Evolutionary conservation across 2,329 filamentous ascomycete species (phyloP), one percentile per base, ranked within the genome.

Genomic region (Microdochium bolleyi): DNA sequence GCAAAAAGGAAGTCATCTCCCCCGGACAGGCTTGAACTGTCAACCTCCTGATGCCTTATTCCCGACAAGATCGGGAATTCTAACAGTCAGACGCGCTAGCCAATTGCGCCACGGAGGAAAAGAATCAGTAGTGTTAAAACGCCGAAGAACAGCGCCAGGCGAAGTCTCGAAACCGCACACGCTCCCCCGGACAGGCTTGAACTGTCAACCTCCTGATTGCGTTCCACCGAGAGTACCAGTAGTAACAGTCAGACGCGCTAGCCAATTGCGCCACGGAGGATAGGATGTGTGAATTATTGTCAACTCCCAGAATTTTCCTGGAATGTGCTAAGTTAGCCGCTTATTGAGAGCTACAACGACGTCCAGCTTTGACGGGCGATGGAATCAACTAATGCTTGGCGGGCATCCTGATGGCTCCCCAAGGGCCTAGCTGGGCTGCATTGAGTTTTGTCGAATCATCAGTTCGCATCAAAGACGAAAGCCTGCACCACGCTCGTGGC

Each of bases 61-160:
- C 27, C 27, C 27, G 11, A 5, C 13, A 38, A 38, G 34, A 5
- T 38, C 34, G n/a, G 34, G n/a, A n/a, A n/a, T n/a, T 38, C 5
- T 78, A 79, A 79, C 76, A 79, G 76, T 79, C 76, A 73, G 71
- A 79, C 76, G 76, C 76, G 76, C 76, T 79, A 79, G 74, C 76
- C 76, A 78, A 76, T 63, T 73, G 70, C 57, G 70, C 70, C 68
- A 82, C 75, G 52, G 61, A 62, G 58, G 61, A 62, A 38, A 38
- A 38, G 34, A 38, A 38, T 8, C 4, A 38, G 5, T 9, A 16
- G 16, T 4, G 13, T n/a, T n/a, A n/a, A 19, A 19, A 38, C 16
- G n/a, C 16, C 5, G 34, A 16, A 16, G 34, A 19, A n/a, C n/a
- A n/a, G n/a, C n/a, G n/a, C n/a, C n/a, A n/a, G n/a, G n/a, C n/a